Evolutionary conservation across 495 filamentous ascomycete species (phyloP).

Genomic region (Xylaria venustula): DNA sequence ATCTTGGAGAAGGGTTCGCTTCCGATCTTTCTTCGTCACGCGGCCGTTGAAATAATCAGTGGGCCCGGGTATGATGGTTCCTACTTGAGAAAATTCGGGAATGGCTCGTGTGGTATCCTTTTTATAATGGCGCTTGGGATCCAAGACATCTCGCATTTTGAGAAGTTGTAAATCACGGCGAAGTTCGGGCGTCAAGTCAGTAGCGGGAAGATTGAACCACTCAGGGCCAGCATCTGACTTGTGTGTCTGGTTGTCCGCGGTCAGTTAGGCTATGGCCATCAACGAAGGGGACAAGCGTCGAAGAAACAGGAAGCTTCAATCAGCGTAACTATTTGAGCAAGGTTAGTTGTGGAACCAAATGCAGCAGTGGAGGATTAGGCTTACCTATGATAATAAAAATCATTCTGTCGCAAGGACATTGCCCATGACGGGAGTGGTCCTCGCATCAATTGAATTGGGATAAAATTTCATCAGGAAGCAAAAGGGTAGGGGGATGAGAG

Average conservation of each 20-base stretch:
- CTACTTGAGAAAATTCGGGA: slow-evolving; percentile 84
- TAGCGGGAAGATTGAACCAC: slow-evolving; percentile 86
- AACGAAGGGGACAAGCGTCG: slow-evolving; percentile 4
- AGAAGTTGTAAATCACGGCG: slow-evolving; percentile 85
- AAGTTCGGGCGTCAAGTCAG: slow-evolving; percentile 76
- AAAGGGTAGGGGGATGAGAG: neutral
- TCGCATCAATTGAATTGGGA: slow-evolving; percentile 45
- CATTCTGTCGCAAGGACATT: slow-evolving; percentile 68
- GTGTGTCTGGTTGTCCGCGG: slow-evolving; percentile 28
- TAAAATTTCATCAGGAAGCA: slow-evolving; percentile 43
- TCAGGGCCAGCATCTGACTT: slow-evolving; percentile 47
- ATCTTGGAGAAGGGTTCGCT: slow-evolving; percentile 88
- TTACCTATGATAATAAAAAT: slow-evolving; percentile 38
- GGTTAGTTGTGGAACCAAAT: slow-evolving; percentile 17
- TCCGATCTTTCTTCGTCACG: slow-evolving; percentile 81
- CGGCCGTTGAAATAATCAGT: slow-evolving; percentile 81
- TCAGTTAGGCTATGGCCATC: slow-evolving; percentile 20
- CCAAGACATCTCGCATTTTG: slow-evolving; percentile 83
- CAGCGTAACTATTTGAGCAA: slow-evolving; percentile 98
- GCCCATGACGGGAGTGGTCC: slow-evolving; percentile 69
- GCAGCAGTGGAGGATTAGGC: neutral
- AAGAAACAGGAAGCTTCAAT: slow-evolving; percentile 43
- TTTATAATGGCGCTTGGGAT: slow-evolving; percentile 89
- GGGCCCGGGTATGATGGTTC: slow-evolving; percentile 84
- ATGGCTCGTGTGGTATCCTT: slow-evolving; percentile 64